Percentiles rank a stretch among this genome's conserved stretches.
Evolutionary conservation across 225 moss, liverwort and hornwort genomes (phyloP).

Genomic region (Takakia lepidozioides): DNA sequence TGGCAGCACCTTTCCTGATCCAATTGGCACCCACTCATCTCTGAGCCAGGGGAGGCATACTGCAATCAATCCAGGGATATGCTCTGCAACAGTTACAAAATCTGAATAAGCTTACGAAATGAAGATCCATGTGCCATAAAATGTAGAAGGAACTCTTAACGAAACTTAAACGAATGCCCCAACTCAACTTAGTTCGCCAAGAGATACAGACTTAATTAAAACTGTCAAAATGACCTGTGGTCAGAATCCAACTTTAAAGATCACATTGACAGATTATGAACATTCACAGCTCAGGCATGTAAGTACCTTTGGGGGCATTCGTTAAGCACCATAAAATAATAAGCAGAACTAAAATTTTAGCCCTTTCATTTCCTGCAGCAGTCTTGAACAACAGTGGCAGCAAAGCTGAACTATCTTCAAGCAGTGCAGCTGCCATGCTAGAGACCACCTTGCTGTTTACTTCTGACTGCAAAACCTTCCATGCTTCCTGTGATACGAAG

Average conservation of each 20-base stretch:
- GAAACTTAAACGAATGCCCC: too few species aligned
- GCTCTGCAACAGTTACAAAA: too few species aligned
- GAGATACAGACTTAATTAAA: too few species aligned
- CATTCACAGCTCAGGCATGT: too few species aligned
- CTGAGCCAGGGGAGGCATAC: constrained; percentile 53
- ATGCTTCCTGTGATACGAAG: constrained; percentile 20
- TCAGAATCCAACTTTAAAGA: too few species aligned
- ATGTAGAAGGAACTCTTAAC: too few species aligned
- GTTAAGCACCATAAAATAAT: constrained; percentile 10
- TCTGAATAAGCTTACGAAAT: too few species aligned
- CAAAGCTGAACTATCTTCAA: constrained; percentile 15
- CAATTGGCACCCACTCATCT: constrained; percentile 44
- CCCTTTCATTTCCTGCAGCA: constrained; percentile 17
- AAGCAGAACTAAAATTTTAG: constrained; percentile 33
- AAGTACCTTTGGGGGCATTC: constrained; percentile 16
- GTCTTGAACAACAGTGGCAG: constrained; percentile 30
- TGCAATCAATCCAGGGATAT: constrained; percentile 19
- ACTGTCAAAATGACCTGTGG: too few species aligned
- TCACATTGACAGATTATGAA: too few species aligned
- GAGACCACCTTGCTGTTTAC: constrained; percentile 37
- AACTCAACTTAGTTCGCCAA: too few species aligned
- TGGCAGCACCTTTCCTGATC: constrained; percentile 19
- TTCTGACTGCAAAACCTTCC: constrained; percentile 9
- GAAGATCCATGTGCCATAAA: background rate
- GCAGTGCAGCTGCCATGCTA: constrained; percentile 25